These are phyloP conservation scores for Hondaea fermentalgiana DNA, from an alignment of 108 stramenopile genomes.

Conservation along the genomic window DNA sequence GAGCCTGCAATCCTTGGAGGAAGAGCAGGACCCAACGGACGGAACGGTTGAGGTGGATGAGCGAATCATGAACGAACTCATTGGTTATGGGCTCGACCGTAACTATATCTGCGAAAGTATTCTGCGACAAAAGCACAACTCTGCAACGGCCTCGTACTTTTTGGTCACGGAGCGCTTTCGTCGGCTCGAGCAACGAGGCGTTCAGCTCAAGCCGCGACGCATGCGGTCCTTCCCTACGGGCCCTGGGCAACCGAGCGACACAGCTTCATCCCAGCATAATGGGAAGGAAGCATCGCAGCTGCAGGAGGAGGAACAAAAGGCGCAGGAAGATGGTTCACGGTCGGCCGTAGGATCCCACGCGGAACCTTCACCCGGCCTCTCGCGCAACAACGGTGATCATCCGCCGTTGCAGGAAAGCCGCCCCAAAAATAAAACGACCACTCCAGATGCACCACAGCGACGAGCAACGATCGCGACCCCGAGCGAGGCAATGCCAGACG, in stretches of 20 bases:
- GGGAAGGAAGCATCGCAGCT: too few species aligned
- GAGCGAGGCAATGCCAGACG: too few species aligned
- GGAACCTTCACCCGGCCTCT: too few species aligned
- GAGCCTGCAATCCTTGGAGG: not conserved
- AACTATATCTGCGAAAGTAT: not conserved
- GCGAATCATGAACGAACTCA: not conserved
- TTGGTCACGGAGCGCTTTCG: not conserved
- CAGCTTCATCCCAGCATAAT: too few species aligned
- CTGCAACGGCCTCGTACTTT: conserved; percentile 19
- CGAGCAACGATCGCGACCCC: not conserved
- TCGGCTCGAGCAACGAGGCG: not conserved
- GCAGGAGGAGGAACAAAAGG: too few species aligned
- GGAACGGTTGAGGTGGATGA: not conserved
- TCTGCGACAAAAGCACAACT: not conserved
- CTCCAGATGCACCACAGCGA: not conserved
- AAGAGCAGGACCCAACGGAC: not conserved
- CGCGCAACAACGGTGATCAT: too few species aligned
- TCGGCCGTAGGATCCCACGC: too few species aligned
- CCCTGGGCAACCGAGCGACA: too few species aligned
- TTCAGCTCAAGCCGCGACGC: not conserved
- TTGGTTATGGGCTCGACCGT: not conserved
- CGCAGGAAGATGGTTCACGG: too few species aligned
- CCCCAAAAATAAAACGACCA: too few species aligned
- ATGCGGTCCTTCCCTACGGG: not conserved
- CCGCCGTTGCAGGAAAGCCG: too few species aligned